These are phyloP conservation scores for Acephala macrosclerotiorum DNA, from an alignment of 2,329 filamentous ascomycete genomes.

Conservation along the genomic window DNA sequence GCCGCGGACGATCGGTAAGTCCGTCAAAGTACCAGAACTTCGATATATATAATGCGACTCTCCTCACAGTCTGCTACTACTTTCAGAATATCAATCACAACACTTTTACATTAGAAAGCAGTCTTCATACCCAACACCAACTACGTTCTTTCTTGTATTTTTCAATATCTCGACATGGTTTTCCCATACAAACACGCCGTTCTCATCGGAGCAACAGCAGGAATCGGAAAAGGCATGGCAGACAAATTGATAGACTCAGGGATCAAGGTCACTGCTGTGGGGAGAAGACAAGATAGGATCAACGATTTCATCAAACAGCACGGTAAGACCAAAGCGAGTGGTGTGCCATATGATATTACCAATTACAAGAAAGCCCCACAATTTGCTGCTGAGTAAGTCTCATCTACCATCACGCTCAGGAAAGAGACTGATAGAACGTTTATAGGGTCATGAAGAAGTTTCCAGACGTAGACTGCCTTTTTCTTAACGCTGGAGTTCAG, in stretches of 20 bases:
- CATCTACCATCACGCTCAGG: not conserved
- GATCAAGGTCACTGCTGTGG: conserved; percentile 60
- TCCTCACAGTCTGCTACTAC: not conserved
- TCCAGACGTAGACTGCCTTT: conserved; percentile 60
- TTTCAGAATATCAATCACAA: not conserved
- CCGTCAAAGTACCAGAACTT: not conserved
- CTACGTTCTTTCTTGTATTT: not conserved
- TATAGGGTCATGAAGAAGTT: conserved; percentile 46
- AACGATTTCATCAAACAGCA: conserved; percentile 55
- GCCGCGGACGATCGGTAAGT: not conserved
- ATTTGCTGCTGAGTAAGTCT: conserved; percentile 46
- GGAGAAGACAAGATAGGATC: conserved; percentile 58
- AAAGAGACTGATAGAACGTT: not conserved
- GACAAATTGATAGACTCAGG: conserved; percentile 53
- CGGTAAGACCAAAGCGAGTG: conserved; percentile 50
- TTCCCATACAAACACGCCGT: conserved; percentile 64
- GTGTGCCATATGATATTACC: conserved; percentile 55
- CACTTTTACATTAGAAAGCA: not conserved
- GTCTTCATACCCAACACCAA: not conserved
- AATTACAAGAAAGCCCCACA: conserved; percentile 41
- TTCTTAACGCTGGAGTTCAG: conserved; percentile 66
- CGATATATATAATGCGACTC: not conserved
- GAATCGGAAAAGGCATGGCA: conserved; percentile 57
- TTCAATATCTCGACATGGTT: conserved; percentile 47
- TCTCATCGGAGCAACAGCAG: conserved; percentile 61